Evolutionary conservation across 306 rosid genomes (phyloP).

Genomic region (Malus orientalis): DNA sequence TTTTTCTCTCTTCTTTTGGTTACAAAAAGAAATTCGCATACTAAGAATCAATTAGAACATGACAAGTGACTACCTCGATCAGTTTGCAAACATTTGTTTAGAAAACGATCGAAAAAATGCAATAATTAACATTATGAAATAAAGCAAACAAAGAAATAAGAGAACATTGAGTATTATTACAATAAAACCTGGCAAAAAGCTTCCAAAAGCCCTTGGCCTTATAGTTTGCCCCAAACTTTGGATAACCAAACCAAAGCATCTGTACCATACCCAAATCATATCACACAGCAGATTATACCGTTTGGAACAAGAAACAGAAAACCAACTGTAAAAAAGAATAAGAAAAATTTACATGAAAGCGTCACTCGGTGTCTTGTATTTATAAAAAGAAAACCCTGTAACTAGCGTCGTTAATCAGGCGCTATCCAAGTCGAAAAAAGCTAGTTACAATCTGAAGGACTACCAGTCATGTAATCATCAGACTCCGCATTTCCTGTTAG

Average conservation of each 20-base stretch:
- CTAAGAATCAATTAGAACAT: background rate
- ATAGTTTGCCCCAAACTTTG: constrained; percentile 25
- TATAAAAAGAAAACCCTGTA: background rate
- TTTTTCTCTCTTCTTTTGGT: background rate
- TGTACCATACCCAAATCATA: constrained; percentile 33
- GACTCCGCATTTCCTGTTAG: constrained; percentile 14
- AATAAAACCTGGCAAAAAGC: constrained; percentile 13
- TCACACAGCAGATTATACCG: constrained; percentile 25
- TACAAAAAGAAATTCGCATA: background rate
- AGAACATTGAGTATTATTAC: constrained; percentile 15
- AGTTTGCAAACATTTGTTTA: no score
- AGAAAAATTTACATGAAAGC: constrained; percentile 42
- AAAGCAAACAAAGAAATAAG: background rate
- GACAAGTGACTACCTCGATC: no score
- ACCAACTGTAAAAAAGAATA: background rate
- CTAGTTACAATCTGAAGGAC: constrained; percentile 23
- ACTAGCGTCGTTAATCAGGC: constrained; percentile 4
- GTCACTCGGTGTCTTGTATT: constrained; percentile 32
- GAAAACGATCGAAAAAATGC: background rate
- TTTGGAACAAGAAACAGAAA: constrained; percentile 12
- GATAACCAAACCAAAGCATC: constrained; percentile 25
- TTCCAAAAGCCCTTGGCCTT: constrained; percentile 14
- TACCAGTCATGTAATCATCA: constrained; percentile 29
- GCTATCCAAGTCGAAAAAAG: constrained; percentile 10
- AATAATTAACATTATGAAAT: background rate